Conservation (phyloP, 2,329 filamentous ascomycete species). For the Emmonsiellopsis sp. region DNA sequence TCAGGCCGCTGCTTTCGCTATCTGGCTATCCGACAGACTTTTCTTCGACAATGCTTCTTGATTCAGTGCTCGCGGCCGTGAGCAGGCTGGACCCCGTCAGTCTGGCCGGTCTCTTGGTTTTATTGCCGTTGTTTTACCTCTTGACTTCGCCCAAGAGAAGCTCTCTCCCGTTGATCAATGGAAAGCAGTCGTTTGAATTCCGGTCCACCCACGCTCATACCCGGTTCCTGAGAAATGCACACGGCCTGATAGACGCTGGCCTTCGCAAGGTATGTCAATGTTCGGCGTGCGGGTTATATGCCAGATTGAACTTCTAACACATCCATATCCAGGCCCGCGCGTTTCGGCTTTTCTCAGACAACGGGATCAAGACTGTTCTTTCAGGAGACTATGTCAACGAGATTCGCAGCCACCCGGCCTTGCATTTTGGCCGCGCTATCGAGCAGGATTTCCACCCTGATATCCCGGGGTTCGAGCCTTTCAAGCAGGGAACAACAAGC, state of each 20-base stretch:
- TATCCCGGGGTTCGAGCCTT: constrained; percentile 6
- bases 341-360: constrained; percentile 14
- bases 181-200: not conserved
- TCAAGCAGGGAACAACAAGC: constrained; percentile 4
- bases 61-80: not conserved
- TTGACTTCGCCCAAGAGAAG: not conserved
- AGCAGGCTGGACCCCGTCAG: not conserved
- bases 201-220: constrained; percentile 8
- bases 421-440: constrained; percentile 13
- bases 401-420: constrained; percentile 12
- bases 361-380: constrained; percentile 15
- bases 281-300: not conserved
- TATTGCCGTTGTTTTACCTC: not conserved
- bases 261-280: constrained; percentile 6
- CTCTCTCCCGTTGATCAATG: not conserved
- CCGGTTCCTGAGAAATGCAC: constrained; percentile 8
- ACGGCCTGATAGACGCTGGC: not conserved
- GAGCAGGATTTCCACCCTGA: constrained; percentile 10
- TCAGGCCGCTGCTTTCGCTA: no score
- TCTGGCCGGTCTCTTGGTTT: not conserved
- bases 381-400: constrained; percentile 16
- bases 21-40: no score
- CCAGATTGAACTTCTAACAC: constrained; percentile 5
- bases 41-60: not conserved
- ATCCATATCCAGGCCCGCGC: constrained; percentile 9